Base-by-base conservation (phyloP, 306 rosid genomes). In the Prosopis cineraria region DNA sequence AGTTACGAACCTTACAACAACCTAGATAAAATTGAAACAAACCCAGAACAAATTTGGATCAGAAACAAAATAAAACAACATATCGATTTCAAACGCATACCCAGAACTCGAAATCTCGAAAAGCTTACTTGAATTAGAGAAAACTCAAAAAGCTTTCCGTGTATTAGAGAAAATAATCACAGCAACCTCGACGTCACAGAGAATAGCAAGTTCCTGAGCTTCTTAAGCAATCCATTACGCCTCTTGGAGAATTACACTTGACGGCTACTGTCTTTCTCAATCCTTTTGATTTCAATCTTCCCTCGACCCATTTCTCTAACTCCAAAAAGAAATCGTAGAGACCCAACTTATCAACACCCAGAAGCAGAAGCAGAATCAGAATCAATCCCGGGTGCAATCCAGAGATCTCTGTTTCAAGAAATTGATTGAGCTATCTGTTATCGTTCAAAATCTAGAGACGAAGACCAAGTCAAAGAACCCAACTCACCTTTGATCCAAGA, bases 111-210 rank as follows among this genome's bases (percentile, higher is more conserved):
- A 93, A 84, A 85, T 93, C 83, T 96, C 96, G 33, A n/a, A n/a
- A n/a, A n/a, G n/a, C n/a, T n/a, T n/a, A n/a, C n/a, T n/a, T n/a
- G n/a, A n/a, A n/a, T n/a, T n/a, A n/a, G n/a, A n/a, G n/a, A n/a
- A n/a, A n/a, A n/a, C n/a, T n/a, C n/a, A n/a, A 96, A 96, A n/a
- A 93, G 90, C 70, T 90, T 93, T 20, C 98, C 98, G n/a, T 2
- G 99, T 96, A 59, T 96, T 93, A 2, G 99, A 96, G 84, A 96
- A 96, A 72, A 96, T 88, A 17, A 96, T 96, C 13, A 93, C 98
- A 75, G 99, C 98, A 85, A 96, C 96, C 85, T 96, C 99, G 0
- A 98, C 96, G 72, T 96, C 99, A 17, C 99, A 96, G 6, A 96
- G 99, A 76, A 96, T 85, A 31, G 98, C 93, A n/a, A 96, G 87